Conservation (phyloP, 1,284 basidiomycete genomes). For the Ustilago bromivora region DNA sequence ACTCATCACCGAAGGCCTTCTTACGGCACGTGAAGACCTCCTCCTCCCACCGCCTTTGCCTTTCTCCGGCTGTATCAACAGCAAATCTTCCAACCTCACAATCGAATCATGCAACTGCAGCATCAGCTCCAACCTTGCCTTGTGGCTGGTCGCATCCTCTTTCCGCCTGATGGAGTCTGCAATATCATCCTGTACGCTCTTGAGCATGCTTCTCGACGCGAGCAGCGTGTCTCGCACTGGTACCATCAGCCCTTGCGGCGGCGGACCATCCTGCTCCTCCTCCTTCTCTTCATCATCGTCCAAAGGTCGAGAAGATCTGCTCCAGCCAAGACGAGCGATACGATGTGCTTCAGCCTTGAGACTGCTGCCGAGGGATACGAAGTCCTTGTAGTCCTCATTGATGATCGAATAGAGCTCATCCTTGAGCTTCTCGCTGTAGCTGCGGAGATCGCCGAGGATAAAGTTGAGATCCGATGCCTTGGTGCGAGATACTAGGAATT, state of each 20-base stretch:
- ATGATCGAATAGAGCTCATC: constrained; percentile 94
- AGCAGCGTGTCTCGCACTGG: constrained; percentile 43
- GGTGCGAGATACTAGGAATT: constrained; percentile 86
- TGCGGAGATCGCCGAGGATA: constrained; percentile 84
- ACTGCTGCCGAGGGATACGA: constrained; percentile 83
- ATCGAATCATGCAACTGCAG: constrained; percentile 89
- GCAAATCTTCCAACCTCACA: constrained; percentile 81
- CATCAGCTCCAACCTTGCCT: constrained; percentile 84
- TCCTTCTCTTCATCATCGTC: neutral
- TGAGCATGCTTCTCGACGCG: constrained; percentile 72
- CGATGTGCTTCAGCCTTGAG: constrained; percentile 48
- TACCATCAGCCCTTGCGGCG: constrained; percentile 32
- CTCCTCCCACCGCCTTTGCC: constrained; percentile 8
- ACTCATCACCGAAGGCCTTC: constrained; percentile 28
- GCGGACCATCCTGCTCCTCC: neutral
- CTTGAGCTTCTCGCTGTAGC: constrained; percentile 84
- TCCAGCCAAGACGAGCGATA: constrained; percentile 43
- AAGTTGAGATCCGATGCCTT: constrained; percentile 86
- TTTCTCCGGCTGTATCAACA: constrained; percentile 73
- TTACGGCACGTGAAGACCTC: constrained; percentile 11
- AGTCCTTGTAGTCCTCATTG: constrained; percentile 97
- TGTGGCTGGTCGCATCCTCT: constrained; percentile 75
- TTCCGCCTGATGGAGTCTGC: constrained; percentile 81
- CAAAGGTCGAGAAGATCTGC: neutral
- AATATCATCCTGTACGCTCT: constrained; percentile 81